Conservation (phyloP, 176 grass and related monocot species). For the Phragmites australis region DNA sequence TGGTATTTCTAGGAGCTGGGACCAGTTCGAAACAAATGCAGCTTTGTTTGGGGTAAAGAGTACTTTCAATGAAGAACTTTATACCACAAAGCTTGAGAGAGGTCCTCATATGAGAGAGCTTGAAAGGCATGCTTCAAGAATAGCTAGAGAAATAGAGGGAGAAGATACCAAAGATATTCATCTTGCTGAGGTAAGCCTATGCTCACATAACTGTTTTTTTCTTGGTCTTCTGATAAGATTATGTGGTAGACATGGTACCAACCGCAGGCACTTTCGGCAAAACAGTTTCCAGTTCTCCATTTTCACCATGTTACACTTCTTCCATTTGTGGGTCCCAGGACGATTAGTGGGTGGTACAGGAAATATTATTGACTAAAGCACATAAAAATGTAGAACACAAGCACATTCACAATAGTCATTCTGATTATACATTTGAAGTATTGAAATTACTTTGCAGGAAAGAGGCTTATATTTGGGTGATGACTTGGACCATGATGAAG, state of each 20-base stretch:
- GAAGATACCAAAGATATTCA: slow-evolving; percentile 91
- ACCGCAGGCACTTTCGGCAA: background rate
- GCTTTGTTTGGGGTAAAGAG: slow-evolving; percentile 92
- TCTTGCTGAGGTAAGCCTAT: slow-evolving; percentile 84
- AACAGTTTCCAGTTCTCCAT: background rate
- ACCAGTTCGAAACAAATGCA: slow-evolving; percentile 95
- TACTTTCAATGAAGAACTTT: slow-evolving; percentile 99
- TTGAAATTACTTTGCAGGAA: slow-evolving; percentile 56
- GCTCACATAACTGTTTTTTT: background rate
- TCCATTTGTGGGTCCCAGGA: background rate
- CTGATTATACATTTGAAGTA: slow-evolving; percentile 28
- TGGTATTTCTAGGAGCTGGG: slow-evolving; percentile 73
- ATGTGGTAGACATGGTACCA: background rate
- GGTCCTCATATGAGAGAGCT: slow-evolving; percentile 91
- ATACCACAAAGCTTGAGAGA: slow-evolving; percentile 96
- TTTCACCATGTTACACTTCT: background rate
- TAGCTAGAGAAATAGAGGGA: slow-evolving; percentile 95
- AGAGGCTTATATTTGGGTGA: slow-evolving; percentile 74
- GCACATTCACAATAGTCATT: background rate
- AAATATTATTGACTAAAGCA: slow-evolving; percentile 21
- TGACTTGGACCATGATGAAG: slow-evolving; percentile 87
- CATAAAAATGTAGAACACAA: background rate
- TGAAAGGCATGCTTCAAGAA: slow-evolving; percentile 79
- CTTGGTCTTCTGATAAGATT: background rate
- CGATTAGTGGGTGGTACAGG: background rate